These are phyloP conservation scores for Jatropha curcas DNA, from an alignment of 345 rosid species.

Conservation along the genomic window DNA sequence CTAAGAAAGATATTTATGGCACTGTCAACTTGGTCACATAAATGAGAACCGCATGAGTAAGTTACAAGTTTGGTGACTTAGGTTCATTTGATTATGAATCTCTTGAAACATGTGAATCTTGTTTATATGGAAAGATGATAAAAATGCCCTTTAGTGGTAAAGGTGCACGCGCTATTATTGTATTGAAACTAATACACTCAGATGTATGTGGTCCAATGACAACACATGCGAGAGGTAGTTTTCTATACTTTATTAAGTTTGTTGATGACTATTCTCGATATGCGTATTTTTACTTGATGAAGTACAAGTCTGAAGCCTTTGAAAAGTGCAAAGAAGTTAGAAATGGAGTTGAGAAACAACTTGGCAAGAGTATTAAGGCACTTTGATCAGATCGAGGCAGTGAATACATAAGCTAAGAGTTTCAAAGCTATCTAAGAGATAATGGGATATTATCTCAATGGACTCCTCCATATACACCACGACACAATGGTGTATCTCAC, in stretches of 20 bases:
- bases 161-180: neutral
- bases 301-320: too few species aligned
- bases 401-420: neutral
- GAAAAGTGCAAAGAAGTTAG: too few species aligned
- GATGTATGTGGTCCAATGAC: slow-evolving; percentile 7
- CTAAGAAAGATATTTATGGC: neutral
- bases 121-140: neutral
- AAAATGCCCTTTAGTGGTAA: neutral
- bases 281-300: too few species aligned
- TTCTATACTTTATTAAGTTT: neutral
- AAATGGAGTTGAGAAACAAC: too few species aligned
- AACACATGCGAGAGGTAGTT: neutral
- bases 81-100: too few species aligned
- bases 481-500: neutral
- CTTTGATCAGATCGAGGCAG: neutral
- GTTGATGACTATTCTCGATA: too few species aligned
- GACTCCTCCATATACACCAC: neutral
- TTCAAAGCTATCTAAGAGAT: neutral
- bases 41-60: neutral
- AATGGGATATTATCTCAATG: neutral
- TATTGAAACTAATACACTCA: neutral
- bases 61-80: neutral
- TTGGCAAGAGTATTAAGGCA: too few species aligned
- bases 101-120: neutral
- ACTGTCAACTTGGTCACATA: slow-evolving; percentile 5